These are phyloP conservation scores for Gastrodia elata DNA, from an alignment of 106 monocot species.

Conservation along the genomic window DNA sequence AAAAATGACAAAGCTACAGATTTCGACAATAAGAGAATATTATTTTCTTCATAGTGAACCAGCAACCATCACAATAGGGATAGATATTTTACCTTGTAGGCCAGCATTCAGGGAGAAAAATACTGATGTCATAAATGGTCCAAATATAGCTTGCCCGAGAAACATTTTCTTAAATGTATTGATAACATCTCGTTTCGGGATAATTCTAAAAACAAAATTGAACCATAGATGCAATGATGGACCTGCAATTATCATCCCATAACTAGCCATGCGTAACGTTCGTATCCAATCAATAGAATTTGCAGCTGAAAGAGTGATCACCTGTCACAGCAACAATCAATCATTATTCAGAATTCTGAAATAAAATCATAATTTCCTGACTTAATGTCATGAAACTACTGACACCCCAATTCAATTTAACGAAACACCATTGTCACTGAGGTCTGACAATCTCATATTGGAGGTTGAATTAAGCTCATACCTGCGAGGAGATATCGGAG, in stretches of 20 bases:
- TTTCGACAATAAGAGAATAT: no score
- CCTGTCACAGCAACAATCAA: conserved; percentile 28
- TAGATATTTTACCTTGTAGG: conserved; percentile 56
- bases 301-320: conserved; percentile 27
- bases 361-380: neutral
- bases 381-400: neutral
- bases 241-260: conserved; percentile 72
- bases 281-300: conserved; percentile 53
- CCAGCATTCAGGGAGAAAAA: conserved; percentile 93
- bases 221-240: conserved; percentile 94
- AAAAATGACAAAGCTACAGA: no score
- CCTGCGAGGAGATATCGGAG: conserved; percentile 51
- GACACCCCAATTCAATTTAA: neutral
- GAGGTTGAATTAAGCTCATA: neutral
- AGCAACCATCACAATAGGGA: neutral
- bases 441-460: neutral
- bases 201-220: conserved; percentile 73
- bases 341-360: neutral
- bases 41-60: no score
- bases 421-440: neutral
- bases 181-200: conserved; percentile 68
- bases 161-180: conserved; percentile 91
- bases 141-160: conserved; percentile 72
- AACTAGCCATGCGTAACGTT: conserved; percentile 76
- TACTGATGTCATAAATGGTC: conserved; percentile 58